Conservation (phyloP, 768 basidiomycete genomes). For the Panaeolus cyanescens region DNA sequence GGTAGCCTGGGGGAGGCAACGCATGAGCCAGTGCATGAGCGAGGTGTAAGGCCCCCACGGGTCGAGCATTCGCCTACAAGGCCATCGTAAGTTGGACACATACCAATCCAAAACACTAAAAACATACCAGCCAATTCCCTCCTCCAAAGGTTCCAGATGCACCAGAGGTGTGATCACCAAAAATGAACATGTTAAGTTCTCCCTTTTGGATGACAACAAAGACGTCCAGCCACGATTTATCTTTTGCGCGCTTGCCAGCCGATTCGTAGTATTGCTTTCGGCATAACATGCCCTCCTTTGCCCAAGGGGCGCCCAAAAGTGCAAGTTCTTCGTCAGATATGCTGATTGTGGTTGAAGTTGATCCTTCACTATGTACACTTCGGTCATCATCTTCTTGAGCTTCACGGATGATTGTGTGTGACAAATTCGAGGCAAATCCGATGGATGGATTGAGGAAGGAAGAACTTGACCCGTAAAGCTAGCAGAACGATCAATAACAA, state of each 20-base stretch:
- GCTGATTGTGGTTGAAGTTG: constrained; percentile 74
- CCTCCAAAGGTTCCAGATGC: constrained; percentile 79
- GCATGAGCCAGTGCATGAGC: constrained; percentile 88
- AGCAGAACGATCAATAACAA: constrained; percentile 3
- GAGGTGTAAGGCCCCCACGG: constrained; percentile 81
- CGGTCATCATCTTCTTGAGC: constrained; percentile 87
- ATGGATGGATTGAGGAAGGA: constrained; percentile 81
- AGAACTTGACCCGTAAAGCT: constrained; percentile 65
- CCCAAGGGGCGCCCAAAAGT: constrained; percentile 95
- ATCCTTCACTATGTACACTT: constrained; percentile 64
- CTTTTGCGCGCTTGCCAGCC: constrained; percentile 78
- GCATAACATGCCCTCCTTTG: constrained; percentile 95
- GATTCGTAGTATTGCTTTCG: constrained; percentile 95
- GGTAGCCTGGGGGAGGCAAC: constrained; percentile 91
- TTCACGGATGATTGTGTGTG: constrained; percentile 95
- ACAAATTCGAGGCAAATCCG: constrained; percentile 96
- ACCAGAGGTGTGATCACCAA: constrained; percentile 74
- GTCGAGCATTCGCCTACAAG: constrained; percentile 78
- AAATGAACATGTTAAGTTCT: constrained; percentile 93
- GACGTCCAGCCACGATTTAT: constrained; percentile 91
- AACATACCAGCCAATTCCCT: constrained; percentile 95
- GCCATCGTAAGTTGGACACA: too few relatives aligned
- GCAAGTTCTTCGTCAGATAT: constrained; percentile 96
- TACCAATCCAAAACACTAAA: too few relatives aligned
- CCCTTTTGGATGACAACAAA: constrained; percentile 97